Percentiles rank a stretch among this genome's conserved stretches.
Evolutionary conservation across 768 basidiomycete species (phyloP).

Genomic region (Gautieria morchelliformis): DNA sequence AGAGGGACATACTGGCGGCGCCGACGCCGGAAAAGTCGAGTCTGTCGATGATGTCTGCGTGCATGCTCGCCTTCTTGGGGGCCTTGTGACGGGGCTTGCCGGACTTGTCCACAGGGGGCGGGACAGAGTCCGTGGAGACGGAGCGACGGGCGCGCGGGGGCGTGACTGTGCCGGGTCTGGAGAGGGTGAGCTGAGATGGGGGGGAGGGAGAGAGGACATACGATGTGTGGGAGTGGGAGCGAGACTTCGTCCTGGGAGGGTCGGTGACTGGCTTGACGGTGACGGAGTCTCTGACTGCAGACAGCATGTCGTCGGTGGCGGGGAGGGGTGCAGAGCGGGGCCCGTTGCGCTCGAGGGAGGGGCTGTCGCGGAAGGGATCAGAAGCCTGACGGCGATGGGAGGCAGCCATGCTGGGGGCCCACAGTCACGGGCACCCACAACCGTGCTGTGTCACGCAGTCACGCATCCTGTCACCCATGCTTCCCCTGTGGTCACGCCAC

Average conservation of each 20-base stretch:
- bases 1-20: slow-evolving; percentile 47
- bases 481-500: slow-evolving; percentile 35
- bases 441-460: no score
- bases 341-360: slow-evolving; percentile 26
- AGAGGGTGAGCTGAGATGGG: slow-evolving; percentile 23
- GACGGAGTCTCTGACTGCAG: slow-evolving; percentile 64
- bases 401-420: no score
- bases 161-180: slow-evolving; percentile 18
- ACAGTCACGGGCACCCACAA: no score
- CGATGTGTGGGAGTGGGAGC: slow-evolving; percentile 44
- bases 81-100: slow-evolving; percentile 39
- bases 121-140: slow-evolving; percentile 39
- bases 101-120: slow-evolving; percentile 27
- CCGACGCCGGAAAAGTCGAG: slow-evolving; percentile 81
- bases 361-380: slow-evolving; percentile 6
- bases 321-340: slow-evolving; percentile 17
- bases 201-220: slow-evolving; percentile 23
- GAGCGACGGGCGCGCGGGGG: slow-evolving; percentile 31
- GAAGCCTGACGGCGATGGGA: slow-evolving; percentile 4
- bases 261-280: slow-evolving; percentile 38
- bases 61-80: slow-evolving; percentile 63
- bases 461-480: neutral
- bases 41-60: slow-evolving; percentile 85
- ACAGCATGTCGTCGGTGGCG: slow-evolving; percentile 37
- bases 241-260: slow-evolving; percentile 35